Evolutionary conservation across 441 rosid genomes (phyloP).

Genomic region (Populus hybrid): DNA sequence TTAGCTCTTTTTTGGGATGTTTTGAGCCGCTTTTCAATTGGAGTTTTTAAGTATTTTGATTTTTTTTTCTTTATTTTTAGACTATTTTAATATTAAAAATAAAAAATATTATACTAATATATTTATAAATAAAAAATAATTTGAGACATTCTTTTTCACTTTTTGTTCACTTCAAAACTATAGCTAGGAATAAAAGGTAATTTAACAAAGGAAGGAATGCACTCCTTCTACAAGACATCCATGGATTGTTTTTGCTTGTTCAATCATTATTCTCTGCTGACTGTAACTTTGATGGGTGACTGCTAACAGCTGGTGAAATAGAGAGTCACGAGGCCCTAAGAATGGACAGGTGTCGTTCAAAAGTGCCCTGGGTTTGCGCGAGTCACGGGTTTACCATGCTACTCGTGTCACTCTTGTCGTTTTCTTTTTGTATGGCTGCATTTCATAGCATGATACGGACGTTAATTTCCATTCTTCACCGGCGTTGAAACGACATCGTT

Average conservation of each 20-base stretch:
- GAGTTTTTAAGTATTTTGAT: too few species aligned
- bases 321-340: neutral
- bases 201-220: neutral
- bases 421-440: neutral
- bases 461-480: neutral
- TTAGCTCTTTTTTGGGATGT: neutral
- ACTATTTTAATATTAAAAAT: too few species aligned
- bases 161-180: too few species aligned
- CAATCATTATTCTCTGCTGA: neutral
- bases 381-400: slow-evolving; percentile 21
- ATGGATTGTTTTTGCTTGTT: neutral
- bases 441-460: neutral
- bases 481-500: slow-evolving; percentile 15
- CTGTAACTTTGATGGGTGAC: neutral
- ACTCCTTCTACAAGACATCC: neutral
- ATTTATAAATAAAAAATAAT: too few species aligned
- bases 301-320: slow-evolving; percentile 1
- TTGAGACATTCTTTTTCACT: too few species aligned
- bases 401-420: neutral
- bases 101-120: too few species aligned
- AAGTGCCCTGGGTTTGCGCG: neutral
- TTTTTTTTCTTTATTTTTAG: too few species aligned
- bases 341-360: neutral
- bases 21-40: too few species aligned
- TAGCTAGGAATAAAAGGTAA: neutral